phyloP scores from a whole-genome alignment of 768 basidiomycete genomes.

The Coprinopsis sp. region DNA sequence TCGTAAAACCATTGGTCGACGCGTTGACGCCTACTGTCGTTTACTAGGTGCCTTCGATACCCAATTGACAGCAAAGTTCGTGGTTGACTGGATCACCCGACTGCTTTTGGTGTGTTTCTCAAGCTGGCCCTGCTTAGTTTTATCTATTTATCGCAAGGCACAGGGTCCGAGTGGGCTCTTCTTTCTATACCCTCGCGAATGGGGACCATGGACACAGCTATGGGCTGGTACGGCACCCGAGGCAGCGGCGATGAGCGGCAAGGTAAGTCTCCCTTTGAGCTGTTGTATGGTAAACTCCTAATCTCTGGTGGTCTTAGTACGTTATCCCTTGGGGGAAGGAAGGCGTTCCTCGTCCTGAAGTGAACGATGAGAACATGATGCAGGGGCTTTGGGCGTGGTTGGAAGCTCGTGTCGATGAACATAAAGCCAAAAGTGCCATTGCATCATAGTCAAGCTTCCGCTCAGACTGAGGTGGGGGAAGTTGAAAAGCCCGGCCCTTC shows the following conservation, averaged over 20 bases:
- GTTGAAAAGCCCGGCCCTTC: no score
- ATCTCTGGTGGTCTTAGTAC: constrained; percentile 27
- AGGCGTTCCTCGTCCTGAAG: constrained; percentile 25
- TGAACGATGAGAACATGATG: constrained; percentile 29
- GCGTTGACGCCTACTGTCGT: background rate
- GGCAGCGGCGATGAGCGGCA: constrained; percentile 24
- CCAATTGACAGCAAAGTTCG: background rate
- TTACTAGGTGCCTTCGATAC: background rate
- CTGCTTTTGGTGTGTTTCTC: background rate
- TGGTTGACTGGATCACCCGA: background rate
- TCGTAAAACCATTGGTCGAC: background rate
- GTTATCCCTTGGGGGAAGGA: constrained; percentile 43
- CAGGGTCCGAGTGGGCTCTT: background rate
- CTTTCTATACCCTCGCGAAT: constrained; percentile 16
- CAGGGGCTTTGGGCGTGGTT: constrained; percentile 39
- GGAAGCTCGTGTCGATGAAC: constrained; percentile 34
- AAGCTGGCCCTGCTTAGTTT: no score
- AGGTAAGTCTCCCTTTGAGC: constrained; percentile 18
- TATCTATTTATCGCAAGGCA: background rate
- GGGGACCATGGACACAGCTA: constrained; percentile 37
- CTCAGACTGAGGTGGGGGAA: no score
- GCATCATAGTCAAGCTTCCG: no score
- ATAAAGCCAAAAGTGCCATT: background rate
- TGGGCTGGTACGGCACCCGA: constrained; percentile 35
- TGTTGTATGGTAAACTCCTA: no score